phyloP scores from a whole-genome alignment of 345 rosid genomes.

The Hibiscus trionum region DNA sequence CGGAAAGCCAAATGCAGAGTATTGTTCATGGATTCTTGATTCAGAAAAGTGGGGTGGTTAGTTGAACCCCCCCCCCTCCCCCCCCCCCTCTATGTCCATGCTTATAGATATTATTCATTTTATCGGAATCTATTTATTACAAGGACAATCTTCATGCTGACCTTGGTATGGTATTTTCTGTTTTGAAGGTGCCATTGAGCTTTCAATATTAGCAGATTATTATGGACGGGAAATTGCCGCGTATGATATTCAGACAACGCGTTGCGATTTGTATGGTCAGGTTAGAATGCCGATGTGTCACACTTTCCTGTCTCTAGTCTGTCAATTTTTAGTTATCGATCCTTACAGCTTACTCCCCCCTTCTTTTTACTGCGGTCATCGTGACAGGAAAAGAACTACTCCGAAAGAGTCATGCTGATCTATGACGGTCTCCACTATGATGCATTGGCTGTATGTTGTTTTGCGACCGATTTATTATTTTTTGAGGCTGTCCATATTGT shows the following conservation, averaged over 20 bases:
- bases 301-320: slow-evolving; percentile 1
- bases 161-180: neutral
- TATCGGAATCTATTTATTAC: neutral
- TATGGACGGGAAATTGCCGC: slow-evolving; percentile 89
- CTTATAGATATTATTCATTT: neutral
- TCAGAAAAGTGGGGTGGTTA: slow-evolving; percentile 97
- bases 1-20: slow-evolving; percentile 66
- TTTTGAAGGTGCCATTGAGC: slow-evolving; percentile 86
- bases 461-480: neutral
- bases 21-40: slow-evolving; percentile 88
- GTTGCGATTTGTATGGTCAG: slow-evolving; percentile 97
- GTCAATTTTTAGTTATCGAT: neutral
- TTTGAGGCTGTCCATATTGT: neutral
- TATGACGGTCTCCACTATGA: slow-evolving; percentile 97
- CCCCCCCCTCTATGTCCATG: neutral
- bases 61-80: neutral
- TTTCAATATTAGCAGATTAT: slow-evolving; percentile 74
- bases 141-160: neutral
- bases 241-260: slow-evolving; percentile 76
- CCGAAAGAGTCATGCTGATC: slow-evolving; percentile 80
- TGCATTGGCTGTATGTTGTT: slow-evolving; percentile 70
- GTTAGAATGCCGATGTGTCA: slow-evolving; percentile 23
- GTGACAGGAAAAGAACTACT: slow-evolving; percentile 57
- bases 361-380: neutral
- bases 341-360: neutral